phyloP scores from a whole-genome alignment of 1,139 yeast species.

The Hansenula anomala region DNA sequence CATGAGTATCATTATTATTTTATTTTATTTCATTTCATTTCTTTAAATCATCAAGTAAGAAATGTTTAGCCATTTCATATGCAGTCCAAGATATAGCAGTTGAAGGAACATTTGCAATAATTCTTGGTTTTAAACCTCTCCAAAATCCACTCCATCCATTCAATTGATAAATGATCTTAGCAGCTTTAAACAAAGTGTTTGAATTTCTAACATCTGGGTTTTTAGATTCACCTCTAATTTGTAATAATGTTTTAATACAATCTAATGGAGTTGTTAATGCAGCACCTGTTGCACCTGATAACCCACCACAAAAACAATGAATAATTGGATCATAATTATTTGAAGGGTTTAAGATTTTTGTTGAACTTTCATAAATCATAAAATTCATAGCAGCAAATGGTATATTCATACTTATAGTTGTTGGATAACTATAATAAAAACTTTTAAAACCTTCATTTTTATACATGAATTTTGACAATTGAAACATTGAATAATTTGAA shows the following conservation, averaged over 20 bases:
- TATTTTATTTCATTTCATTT: background rate
- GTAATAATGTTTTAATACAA: constrained; percentile 88
- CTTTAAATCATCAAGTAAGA: background rate
- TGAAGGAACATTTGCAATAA: constrained; percentile 90
- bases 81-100: constrained; percentile 99
- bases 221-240: constrained; percentile 36
- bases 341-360: constrained; percentile 72
- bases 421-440: constrained; percentile 90
- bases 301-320: constrained; percentile 92
- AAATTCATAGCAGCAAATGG: constrained; percentile 96
- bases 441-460: constrained; percentile 74
- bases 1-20: too few relatives aligned
- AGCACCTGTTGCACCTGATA: constrained; percentile 96
- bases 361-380: constrained; percentile 84
- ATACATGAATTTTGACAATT: constrained; percentile 41
- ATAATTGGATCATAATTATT: constrained; percentile 81
- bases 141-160: constrained; percentile 71
- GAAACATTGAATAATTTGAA: constrained; percentile 13
- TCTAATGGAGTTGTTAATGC: constrained; percentile 95
- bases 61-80: constrained; percentile 86
- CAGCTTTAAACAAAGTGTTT: constrained; percentile 70
- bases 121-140: constrained; percentile 88
- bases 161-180: constrained; percentile 56
- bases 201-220: constrained; percentile 51
- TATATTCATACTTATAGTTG: constrained; percentile 86